Evolutionary conservation across 2,329 filamentous ascomycete species (phyloP).

Genomic region (Dryadomyces sulphureus): DNA sequence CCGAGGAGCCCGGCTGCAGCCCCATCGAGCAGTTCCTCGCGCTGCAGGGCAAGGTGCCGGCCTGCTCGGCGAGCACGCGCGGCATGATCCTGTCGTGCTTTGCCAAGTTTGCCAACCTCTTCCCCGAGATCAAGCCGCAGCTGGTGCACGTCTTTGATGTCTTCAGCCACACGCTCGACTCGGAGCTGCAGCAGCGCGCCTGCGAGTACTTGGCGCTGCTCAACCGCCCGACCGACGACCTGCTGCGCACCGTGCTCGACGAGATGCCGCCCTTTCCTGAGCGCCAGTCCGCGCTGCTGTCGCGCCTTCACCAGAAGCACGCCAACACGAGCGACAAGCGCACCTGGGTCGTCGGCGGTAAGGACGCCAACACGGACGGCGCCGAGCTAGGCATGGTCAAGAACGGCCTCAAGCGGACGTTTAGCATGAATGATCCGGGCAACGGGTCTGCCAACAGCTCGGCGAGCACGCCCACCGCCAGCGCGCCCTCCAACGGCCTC

Average conservation of each 20-base stretch:
- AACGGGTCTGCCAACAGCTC: slow-evolving; percentile 27
- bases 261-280: slow-evolving; percentile 99
- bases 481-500: slow-evolving; percentile 7
- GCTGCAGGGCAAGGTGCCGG: slow-evolving; percentile 76
- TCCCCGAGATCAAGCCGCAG: slow-evolving; percentile 96
- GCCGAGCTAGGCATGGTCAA: slow-evolving; percentile 70
- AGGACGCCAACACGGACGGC: slow-evolving; percentile 75
- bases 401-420: slow-evolving; percentile 73
- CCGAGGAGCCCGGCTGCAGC: slow-evolving; percentile 80
- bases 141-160: slow-evolving; percentile 78
- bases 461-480: neutral
- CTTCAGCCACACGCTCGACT: slow-evolving; percentile 89
- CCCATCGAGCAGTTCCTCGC: slow-evolving; percentile 96
- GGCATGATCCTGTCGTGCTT: slow-evolving; percentile 93
- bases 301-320: slow-evolving; percentile 86
- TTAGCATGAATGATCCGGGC: slow-evolving; percentile 42
- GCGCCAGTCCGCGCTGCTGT: slow-evolving; percentile 78
- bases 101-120: slow-evolving; percentile 95
- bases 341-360: slow-evolving; percentile 95
- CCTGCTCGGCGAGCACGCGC: slow-evolving; percentile 75
- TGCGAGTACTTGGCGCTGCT: slow-evolving; percentile 88
- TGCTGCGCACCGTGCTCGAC: slow-evolving; percentile 86
- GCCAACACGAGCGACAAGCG: slow-evolving; percentile 85
- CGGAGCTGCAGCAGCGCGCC: slow-evolving; percentile 88
- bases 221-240: slow-evolving; percentile 73